Base-by-base conservation (phyloP, 2,329 filamentous ascomycete species). In the Aurifilum marmelostoma region DNA sequence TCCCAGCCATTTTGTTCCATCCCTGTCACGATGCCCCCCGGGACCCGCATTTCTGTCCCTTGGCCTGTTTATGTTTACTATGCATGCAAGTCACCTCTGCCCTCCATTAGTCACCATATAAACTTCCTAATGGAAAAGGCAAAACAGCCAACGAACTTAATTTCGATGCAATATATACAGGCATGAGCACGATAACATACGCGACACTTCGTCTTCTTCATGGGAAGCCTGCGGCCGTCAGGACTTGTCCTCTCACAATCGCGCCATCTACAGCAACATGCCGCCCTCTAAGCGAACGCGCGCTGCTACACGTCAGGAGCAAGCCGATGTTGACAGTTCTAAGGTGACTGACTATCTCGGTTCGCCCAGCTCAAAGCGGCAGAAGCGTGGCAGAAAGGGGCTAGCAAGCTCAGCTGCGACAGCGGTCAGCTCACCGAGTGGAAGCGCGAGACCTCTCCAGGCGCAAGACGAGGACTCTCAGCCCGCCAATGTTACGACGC, bases 341-440 rank as follows among this genome's bases (percentile, higher is more conserved):
- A 65, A 64, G 11, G 56, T 62, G 43, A 63, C 66, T 64, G 64
- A 65, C 32, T 71, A 71, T 27, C 29, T 71, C 1, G 67, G 64
- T 6, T 7, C 18, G 32, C 58, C n/a, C 6, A 29, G 14, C 11
- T 27, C 32, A 11, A 71, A 65, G 69, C 61, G 65, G 14, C 12
- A 24, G 32, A 71, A 43, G 14, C 14, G 3, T 8, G 24, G 34
- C 2, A 16, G 29, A 27, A 50, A 34, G n/a, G 16, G 37, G 18
- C 27, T 12, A 32, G 11, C 56, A 60, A 16, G 1, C 24, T 12
- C n/a, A 29, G 12, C 37, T 32, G 9, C 24, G 27, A 34, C 54
- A 21, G 14, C 6, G 14, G 29, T 43, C 21, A 63, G 43, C 56
- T 24, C 69, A 27, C 37, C 62, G 54, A 66, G 14, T 37, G 11